These are phyloP conservation scores for Scytalidium lignicola DNA, from an alignment of 2,329 filamentous ascomycete species.

Conservation along the genomic window DNA sequence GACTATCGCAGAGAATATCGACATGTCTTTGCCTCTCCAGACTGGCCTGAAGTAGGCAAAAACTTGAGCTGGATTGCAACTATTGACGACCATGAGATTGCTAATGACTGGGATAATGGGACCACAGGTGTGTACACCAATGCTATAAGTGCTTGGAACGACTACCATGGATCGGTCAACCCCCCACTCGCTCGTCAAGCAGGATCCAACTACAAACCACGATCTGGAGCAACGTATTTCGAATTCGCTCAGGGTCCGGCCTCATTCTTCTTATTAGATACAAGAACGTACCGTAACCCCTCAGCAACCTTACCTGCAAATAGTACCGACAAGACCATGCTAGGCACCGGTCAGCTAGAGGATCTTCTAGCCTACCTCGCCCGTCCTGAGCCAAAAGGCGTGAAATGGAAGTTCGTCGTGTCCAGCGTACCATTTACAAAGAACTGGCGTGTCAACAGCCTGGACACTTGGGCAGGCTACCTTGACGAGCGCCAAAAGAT, in stretches of 20 bases:
- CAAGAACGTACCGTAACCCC: conserved; percentile 74
- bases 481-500: conserved; percentile 71
- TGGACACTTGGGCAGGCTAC: conserved; percentile 94
- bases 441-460: conserved; percentile 86
- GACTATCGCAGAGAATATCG: conserved; percentile 90
- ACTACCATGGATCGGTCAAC: conserved; percentile 83
- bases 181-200: conserved; percentile 62
- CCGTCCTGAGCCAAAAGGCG: conserved; percentile 65
- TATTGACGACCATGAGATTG: conserved; percentile 93
- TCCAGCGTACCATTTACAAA: conserved; percentile 94
- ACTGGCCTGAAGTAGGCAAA: conserved; percentile 71
- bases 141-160: conserved; percentile 65
- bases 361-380: conserved; percentile 76
- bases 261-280: conserved; percentile 92
- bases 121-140: conserved; percentile 73
- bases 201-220: conserved; percentile 31
- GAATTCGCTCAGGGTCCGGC: conserved; percentile 86
- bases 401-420: conserved; percentile 90
- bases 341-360: conserved; percentile 71
- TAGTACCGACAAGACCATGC: conserved; percentile 73
- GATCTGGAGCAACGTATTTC: conserved; percentile 71
- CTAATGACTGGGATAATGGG: conserved; percentile 86
- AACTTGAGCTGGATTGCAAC: conserved; percentile 97
- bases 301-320: conserved; percentile 56
- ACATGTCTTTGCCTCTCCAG: conserved; percentile 91